A percentile compares a stretch with the other conserved stretches of the same genome.
Conservation (phyloP, 176 grass and related monocot species). For the Ensete glaucum region DNA sequence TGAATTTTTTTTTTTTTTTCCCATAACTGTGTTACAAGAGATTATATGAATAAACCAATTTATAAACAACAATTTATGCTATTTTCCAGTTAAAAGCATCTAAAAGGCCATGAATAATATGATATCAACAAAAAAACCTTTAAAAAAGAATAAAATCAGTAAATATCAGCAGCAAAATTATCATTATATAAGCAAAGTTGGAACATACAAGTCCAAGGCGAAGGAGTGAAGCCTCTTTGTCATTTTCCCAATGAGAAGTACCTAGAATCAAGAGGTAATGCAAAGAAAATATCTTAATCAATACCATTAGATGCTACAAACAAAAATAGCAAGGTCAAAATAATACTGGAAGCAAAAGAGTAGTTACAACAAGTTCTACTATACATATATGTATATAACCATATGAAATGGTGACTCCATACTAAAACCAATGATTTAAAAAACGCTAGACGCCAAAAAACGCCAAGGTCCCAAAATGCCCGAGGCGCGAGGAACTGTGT, state of each 20-base stretch:
- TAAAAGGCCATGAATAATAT: background rate
- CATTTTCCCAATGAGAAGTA: constrained; percentile 26
- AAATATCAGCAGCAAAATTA: background rate
- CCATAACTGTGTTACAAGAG: too few relatives aligned
- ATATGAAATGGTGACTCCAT: background rate
- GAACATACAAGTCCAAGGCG: constrained; percentile 44
- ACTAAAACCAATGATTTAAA: background rate
- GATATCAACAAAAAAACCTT: background rate
- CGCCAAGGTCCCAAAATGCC: too few relatives aligned
- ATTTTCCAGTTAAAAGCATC: background rate
- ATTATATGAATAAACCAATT: too few relatives aligned
- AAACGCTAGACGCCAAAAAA: too few relatives aligned
- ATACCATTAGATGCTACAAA: background rate
- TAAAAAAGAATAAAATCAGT: background rate
- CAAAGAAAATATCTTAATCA: constrained; percentile 1
- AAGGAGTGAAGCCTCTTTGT: constrained; percentile 38
- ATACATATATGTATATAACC: background rate
- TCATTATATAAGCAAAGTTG: background rate
- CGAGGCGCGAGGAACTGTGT: too few relatives aligned
- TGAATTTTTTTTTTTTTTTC: too few relatives aligned
- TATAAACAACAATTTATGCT: background rate
- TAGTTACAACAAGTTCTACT: background rate
- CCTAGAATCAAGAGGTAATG: constrained; percentile 18
- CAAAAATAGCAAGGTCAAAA: background rate
- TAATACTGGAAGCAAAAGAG: background rate